phyloP scores from a whole-genome alignment of 2,329 filamentous ascomycete species.

The Tolypocladium capitatum region DNA sequence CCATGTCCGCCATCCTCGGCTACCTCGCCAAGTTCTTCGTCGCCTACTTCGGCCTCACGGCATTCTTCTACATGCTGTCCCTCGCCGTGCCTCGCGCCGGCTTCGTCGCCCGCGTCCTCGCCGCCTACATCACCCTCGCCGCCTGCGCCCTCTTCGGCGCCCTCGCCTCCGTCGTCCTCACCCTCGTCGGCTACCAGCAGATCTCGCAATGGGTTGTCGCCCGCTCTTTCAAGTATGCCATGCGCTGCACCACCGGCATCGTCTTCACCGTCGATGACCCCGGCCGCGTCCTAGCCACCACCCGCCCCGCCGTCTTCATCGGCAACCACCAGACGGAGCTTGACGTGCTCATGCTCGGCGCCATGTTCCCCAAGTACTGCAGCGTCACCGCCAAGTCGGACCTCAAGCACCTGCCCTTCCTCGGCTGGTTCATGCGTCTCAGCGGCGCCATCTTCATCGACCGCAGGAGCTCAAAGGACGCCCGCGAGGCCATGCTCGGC shows the following conservation, averaged over 20 bases:
- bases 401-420: conserved; percentile 64
- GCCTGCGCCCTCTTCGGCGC: conserved; percentile 60
- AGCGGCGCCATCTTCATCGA: conserved; percentile 93
- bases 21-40: conserved; percentile 33
- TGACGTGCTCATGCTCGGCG: conserved; percentile 82
- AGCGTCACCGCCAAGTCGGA: conserved; percentile 86
- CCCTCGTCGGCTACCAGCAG: conserved; percentile 56
- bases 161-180: conserved; percentile 56
- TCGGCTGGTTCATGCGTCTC: conserved; percentile 89
- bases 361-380: conserved; percentile 82
- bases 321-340: conserved; percentile 95
- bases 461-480: conserved; percentile 69
- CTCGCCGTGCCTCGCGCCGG: conserved; percentile 42
- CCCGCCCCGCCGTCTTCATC: conserved; percentile 77
- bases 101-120: conserved; percentile 57
- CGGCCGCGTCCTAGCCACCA: conserved; percentile 45
- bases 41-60: conserved; percentile 36
- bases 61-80: conserved; percentile 50
- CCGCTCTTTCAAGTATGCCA: conserved; percentile 66
- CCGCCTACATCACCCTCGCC: conserved; percentile 50
- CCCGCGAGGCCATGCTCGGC: conserved; percentile 71
- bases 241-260: conserved; percentile 64
- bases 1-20: conserved; percentile 23
- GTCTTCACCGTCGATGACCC: conserved; percentile 62
- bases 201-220: conserved; percentile 77